Evolutionary conservation across 2,329 filamentous ascomycete genomes (phyloP), one percentile per base, ranked within the genome.

Genomic region (Didymellaceae sp.): DNA sequence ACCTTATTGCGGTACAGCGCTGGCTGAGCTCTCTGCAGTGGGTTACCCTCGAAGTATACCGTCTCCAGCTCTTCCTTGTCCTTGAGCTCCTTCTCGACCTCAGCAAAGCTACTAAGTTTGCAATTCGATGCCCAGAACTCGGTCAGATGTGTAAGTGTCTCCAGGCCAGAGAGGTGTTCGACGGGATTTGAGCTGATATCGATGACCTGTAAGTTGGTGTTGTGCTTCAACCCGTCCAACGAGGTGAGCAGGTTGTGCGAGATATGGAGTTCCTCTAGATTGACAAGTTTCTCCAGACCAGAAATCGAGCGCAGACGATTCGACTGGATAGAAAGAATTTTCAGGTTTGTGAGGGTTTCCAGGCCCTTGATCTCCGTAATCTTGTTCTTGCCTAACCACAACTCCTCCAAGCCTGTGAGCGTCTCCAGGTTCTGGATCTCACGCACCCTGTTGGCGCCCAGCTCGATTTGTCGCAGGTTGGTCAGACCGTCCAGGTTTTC

Each of bases 321-420:
- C 31, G 91, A 94, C 75, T 97, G 94, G 63, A 99, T 91, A 65
- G 90, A 95, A 43, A 99, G 85, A 41, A 97, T 90, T 57, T 87
- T 88, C 35, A 99, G 82, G 62, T 89, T 92, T 7, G 85, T 80
- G 21, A 99, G 81, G 0, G 84, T 82, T n/a, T 81, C 81, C 13
- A 97, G 82, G 43, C 90, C 82, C 75, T 83, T 86, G 56, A 97
- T 85, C 66, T 91, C 84, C 0, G 88, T 89, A 63, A 99, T 96
- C 71, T 96, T 97, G 78, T 97, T 97, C 81, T 96, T 97, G 50
- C 90, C 94, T 14, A 97, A 77, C 92, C 92, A 97, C 13, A 97
- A 80, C 72, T 96, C 86, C 71, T 95, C 87, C n/a, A 99, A 77
- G 6, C 82, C 82, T n/a, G 80, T 82, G 35, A 97, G 77, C 2